phyloP scores from a whole-genome alignment of 306 rosid species.

The Quercus aquifolioides region DNA sequence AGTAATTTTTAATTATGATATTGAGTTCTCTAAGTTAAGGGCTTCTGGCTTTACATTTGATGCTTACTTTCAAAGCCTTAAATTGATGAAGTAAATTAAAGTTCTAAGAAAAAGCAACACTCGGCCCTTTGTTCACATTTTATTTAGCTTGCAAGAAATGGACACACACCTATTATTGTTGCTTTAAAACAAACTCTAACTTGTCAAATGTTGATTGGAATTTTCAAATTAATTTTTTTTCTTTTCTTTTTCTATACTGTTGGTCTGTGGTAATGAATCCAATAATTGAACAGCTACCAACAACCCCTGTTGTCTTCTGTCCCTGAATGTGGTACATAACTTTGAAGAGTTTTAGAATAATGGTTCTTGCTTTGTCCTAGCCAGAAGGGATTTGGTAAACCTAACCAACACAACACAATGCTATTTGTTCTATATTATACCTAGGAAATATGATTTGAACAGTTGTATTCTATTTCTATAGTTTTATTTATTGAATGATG shows the following conservation, averaged over 20 bases:
- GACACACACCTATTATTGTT: neutral
- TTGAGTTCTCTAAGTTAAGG: neutral
- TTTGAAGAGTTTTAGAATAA: neutral
- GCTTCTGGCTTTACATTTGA: neutral
- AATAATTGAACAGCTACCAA: neutral
- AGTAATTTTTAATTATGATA: too few species aligned
- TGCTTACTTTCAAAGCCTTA: neutral
- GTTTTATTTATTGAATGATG: neutral
- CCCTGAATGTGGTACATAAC: neutral
- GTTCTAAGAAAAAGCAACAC: neutral
- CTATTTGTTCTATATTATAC: neutral
- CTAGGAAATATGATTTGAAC: neutral
- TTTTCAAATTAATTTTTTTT: neutral
- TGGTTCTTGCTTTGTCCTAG: too few species aligned
- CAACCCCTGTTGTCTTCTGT: neutral
- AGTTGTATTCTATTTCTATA: neutral
- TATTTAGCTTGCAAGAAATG: neutral
- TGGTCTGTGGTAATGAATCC: neutral
- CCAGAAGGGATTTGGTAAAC: neutral
- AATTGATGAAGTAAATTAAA: neutral
- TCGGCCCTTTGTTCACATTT: neutral
- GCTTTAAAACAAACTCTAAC: neutral
- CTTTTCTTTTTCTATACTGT: neutral
- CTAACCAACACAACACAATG: neutral
- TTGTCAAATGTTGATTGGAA: neutral